Evolutionary conservation across 495 filamentous ascomycete species (phyloP).

Genomic region (Hypoxylon fragiforme): DNA sequence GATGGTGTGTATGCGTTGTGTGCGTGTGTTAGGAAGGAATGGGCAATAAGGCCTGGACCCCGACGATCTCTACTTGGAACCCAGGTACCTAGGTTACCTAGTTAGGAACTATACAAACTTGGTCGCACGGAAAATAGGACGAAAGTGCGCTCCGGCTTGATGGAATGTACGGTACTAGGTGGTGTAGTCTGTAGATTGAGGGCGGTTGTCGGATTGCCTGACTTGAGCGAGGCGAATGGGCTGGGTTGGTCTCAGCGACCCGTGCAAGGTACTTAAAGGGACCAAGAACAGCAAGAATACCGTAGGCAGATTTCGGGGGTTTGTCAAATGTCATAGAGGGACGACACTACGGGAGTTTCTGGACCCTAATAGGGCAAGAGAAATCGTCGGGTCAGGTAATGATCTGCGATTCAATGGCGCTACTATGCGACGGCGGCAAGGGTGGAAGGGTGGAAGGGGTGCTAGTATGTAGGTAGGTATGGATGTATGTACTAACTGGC

Average conservation of each 20-base stretch:
- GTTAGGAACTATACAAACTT: constrained; percentile 26
- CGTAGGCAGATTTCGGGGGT: constrained; percentile 25
- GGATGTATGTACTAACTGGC: no score
- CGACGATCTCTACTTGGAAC: constrained; percentile 34
- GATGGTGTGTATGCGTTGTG: constrained; percentile 10
- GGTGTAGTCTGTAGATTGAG: constrained; percentile 4
- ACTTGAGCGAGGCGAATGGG: constrained; percentile 30
- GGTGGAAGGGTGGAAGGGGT: constrained; percentile 21
- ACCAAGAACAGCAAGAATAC: background rate
- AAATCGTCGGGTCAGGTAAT: constrained; percentile 37
- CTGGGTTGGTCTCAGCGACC: constrained; percentile 19
- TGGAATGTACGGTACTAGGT: background rate
- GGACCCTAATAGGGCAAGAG: constrained; percentile 38
- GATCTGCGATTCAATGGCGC: constrained; percentile 42
- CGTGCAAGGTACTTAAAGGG: constrained; percentile 25
- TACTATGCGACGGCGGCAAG: constrained; percentile 38
- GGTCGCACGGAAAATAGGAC: constrained; percentile 30
- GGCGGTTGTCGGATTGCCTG: constrained; percentile 24
- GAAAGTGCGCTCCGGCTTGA: constrained; percentile 9
- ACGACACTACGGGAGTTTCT: constrained; percentile 36
- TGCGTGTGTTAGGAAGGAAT: constrained; percentile 10
- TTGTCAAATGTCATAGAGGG: constrained; percentile 27
- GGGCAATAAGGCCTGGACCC: constrained; percentile 29
- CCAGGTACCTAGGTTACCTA: constrained; percentile 21
- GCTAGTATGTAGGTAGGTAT: no score